phyloP scores from a whole-genome alignment of 768 basidiomycete species.

The Psilocybe subaeruginosa region DNA sequence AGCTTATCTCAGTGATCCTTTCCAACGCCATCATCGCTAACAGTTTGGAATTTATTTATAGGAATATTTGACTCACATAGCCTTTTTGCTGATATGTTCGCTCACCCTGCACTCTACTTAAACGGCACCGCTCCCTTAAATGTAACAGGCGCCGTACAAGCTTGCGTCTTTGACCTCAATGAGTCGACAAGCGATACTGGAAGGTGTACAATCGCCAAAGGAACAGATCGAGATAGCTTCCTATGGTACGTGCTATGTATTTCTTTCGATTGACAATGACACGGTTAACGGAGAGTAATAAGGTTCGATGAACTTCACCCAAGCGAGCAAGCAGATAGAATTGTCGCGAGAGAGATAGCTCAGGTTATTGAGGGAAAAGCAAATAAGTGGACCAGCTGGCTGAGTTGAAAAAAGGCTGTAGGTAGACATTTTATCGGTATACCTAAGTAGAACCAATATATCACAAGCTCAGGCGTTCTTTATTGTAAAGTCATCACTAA shows the following conservation, averaged over 20 bases:
- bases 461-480: no score
- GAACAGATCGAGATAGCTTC: slow-evolving; percentile 57
- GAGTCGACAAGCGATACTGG: slow-evolving; percentile 27
- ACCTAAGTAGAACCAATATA: no score
- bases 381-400: slow-evolving; percentile 17
- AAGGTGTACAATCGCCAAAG: slow-evolving; percentile 39
- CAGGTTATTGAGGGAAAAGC: slow-evolving; percentile 16
- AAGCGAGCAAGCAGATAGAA: slow-evolving; percentile 17
- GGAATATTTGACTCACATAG: slow-evolving; percentile 65
- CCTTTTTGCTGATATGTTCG: slow-evolving; percentile 62
- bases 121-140: slow-evolving; percentile 63
- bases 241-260: slow-evolving; percentile 48
- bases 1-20: slow-evolving; percentile 12
- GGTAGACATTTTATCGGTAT: no score
- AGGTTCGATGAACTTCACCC: slow-evolving; percentile 15
- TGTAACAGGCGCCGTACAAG: slow-evolving; percentile 52
- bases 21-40: background rate
- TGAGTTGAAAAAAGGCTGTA: slow-evolving; percentile 2
- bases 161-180: slow-evolving; percentile 47
- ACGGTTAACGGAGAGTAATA: background rate
- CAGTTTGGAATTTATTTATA: slow-evolving; percentile 20
- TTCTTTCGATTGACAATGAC: background rate
- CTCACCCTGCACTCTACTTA: slow-evolving; percentile 52
- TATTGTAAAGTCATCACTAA: no score
- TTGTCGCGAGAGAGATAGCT: slow-evolving; percentile 15